Percentiles rank a stretch among this genome's conserved stretches.
phyloP scores from a whole-genome alignment of 192 early-diverging fungal genomes.

The Entophlyctis helioformis region DNA sequence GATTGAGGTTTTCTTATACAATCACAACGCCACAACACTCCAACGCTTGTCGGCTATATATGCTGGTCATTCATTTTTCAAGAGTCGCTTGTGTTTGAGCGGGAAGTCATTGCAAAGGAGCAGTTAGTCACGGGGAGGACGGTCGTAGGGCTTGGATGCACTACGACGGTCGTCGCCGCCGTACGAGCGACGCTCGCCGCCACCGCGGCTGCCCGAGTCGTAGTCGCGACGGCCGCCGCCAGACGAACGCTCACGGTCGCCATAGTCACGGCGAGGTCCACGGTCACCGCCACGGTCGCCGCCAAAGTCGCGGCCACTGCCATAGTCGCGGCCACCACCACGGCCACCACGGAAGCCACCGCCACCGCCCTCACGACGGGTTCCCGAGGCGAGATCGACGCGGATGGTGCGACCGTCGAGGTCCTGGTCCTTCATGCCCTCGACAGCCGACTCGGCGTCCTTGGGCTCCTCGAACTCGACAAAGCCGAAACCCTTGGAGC shows the following conservation, averaged over 20 bases:
- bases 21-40: no score
- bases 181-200: neutral
- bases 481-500: slow-evolving; percentile 82
- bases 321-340: slow-evolving; percentile 9
- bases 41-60: no score
- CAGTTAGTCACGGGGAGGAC: no score
- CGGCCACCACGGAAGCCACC: slow-evolving; percentile 6
- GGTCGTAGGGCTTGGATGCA: no score
- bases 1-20: no score
- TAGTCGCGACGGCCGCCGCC: slow-evolving; percentile 2
- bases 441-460: slow-evolving; percentile 41
- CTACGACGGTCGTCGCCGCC: slow-evolving; percentile 11
- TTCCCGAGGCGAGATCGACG: slow-evolving; percentile 55
- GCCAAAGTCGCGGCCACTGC: neutral
- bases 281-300: slow-evolving; percentile 16
- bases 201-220: neutral
- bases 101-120: no score
- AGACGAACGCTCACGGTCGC: slow-evolving; percentile 9
- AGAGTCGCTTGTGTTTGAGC: no score
- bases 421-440: slow-evolving; percentile 50
- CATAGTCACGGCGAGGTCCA: slow-evolving; percentile 3
- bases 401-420: slow-evolving; percentile 69
- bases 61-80: no score
- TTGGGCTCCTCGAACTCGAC: slow-evolving; percentile 42
- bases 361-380: slow-evolving; percentile 16